Base-by-base conservation (phyloP, 2,329 filamentous ascomycete genomes). In the Leptographium procerum region DNA sequence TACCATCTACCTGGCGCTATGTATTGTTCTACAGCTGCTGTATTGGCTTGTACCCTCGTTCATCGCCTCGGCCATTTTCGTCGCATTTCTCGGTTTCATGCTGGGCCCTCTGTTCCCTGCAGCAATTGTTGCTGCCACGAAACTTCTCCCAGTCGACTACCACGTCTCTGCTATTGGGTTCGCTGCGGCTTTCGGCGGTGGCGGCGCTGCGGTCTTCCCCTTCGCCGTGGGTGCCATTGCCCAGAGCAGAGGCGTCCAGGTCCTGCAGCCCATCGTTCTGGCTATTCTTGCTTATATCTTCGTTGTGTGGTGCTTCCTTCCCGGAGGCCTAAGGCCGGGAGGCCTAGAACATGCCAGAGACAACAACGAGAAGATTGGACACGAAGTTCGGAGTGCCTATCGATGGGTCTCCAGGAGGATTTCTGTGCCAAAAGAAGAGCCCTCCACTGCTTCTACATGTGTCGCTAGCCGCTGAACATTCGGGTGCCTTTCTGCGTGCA, bases 151-250 rank as follows among this genome's bases (percentile, higher is more conserved):
- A 0, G 77, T 76, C 45, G 79, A 88, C 60, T 74, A 90, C 29
- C 90, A 95, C 65, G 87, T 94, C 48, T 83, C 81, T n/a, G 84
- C 85, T 0, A 89, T 95, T 61, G 89, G 89, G 0, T 92, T 95
- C 65, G 86, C 86, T 0, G 84, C 87, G 1, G 88, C 89, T 0
- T 84, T 92, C 68, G 89, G 89, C 3, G 86, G 87, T 0, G 80
- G 79, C 2, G 89, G 89, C 0, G 88, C 85, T 1, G 85, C 87
- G 1, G 66, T 85, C 19, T 69, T 88, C 70, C 77, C 87, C 52
- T 75, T 90, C 76, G 79, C 80, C 0, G 82, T 88, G 0, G 87
- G 86, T 3, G 85, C 84, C 2, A 83, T 89, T 66, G 84, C 86
- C 3, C 73, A 81, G 62, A 73, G 69, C 50, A 77, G 73, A 59